Evolutionary conservation across 1,284 basidiomycete species (phyloP), one percentile per base, ranked within the genome.

Genomic region (Volvariella surrecta): DNA sequence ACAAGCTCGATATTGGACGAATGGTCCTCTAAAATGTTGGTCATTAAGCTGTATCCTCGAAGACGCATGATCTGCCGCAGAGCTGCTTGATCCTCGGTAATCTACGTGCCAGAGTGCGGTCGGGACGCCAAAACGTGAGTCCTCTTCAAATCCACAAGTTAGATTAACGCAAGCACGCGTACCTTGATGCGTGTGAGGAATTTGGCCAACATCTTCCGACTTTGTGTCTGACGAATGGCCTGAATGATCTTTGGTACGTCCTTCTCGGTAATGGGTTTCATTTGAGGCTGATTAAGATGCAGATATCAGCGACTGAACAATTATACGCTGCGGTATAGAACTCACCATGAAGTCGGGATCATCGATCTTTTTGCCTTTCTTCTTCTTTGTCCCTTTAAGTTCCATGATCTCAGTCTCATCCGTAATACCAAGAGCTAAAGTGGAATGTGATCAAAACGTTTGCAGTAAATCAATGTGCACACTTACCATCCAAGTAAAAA

Each of bases 21-120:
- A 56, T 92, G 73, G 55, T 98, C 93, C 39, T 87, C 79, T 22
- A 98, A 66, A 37, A 98, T 73, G 57, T 87, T 91, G 39, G 78
- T 84, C 89, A 98, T 93, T 17, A 95, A 68, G 60, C 86, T 89
- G 59, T 96, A 93, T 1, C 93, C 94, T 60, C 96, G 91, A 56
- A 98, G 69, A 21, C 93, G 86, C 79, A 97, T 89, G 43, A 98
- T 71, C 57, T 91, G 81, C 37, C 90, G 77, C 30, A 94, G 73
- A 15, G 91, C 81, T 0, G 76, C 70, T 35, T 79, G 73, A 46
- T 96, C 91, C 31, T 85, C 80, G 1, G 93, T 95, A 53, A 95
- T 83, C 88, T 93, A 45, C 8, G 18, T n/a, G n/a, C n/a, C n/a
- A n/a, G n/a, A n/a, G n/a, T n/a, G n/a, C n/a, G n/a, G n/a, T n/a